Evolutionary conservation across 129 eudicot species (phyloP).

Genomic region (Flaveria robusta): DNA sequence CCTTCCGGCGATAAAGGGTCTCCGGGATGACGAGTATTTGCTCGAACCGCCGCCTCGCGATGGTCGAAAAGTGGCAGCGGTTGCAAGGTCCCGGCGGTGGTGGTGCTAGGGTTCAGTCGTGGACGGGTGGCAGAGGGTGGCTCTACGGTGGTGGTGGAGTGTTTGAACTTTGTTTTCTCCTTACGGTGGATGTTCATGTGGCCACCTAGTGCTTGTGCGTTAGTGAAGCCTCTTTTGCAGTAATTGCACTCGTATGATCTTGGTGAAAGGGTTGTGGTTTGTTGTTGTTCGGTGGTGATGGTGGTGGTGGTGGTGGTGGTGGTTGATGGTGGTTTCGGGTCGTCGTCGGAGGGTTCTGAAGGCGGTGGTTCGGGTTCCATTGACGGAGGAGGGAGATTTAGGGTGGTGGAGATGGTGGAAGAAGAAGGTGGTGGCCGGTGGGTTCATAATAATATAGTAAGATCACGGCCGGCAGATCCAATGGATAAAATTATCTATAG

Average conservation of each 20-base stretch:
- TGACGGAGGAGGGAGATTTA: not conserved
- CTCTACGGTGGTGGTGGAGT: conserved; percentile 22
- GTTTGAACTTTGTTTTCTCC: conserved; percentile 39
- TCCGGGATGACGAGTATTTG: conserved; percentile 8
- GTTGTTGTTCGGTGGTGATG: not conserved
- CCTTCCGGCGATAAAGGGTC: not conserved
- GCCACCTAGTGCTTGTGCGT: conserved; percentile 50
- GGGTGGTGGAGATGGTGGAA: conserved; percentile 24
- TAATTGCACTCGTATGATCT: conserved; percentile 46
- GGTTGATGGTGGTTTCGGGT: conserved; percentile 22
- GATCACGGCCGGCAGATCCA: conserved; percentile 26
- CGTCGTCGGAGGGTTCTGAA: conserved; percentile 25
- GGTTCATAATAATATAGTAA: conserved; percentile 18
- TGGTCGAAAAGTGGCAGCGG: conserved; percentile 29
- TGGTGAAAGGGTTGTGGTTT: conserved; percentile 1
- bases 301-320: not conserved
- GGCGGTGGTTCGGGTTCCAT: conserved; percentile 37
- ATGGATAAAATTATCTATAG: not conserved
- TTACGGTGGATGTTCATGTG: conserved; percentile 53
- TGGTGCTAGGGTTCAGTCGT: too few species aligned
- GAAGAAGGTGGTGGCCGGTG: not conserved
- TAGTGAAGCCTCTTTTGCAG: conserved; percentile 47
- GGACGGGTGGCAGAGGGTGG: conserved; percentile 15
- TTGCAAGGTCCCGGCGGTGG: not conserved
- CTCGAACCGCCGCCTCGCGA: not conserved